Conservation (phyloP, 805 yeast species). For the fission yeast (Schizosaccharomyces pombe) region DNA sequence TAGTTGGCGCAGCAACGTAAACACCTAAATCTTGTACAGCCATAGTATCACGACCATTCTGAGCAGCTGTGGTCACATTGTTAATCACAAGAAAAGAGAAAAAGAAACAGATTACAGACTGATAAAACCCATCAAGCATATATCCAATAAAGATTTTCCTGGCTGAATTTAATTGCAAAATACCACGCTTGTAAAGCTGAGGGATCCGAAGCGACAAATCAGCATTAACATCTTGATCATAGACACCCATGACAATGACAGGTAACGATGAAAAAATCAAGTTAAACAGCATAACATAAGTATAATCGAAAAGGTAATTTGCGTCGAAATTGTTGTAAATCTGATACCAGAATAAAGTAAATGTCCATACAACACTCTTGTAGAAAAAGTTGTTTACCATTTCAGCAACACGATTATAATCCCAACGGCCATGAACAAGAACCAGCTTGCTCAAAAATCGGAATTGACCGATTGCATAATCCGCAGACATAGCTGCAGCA, state of each 20-base stretch:
- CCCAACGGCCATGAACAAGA: slow-evolving; percentile 68
- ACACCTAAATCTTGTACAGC: slow-evolving; percentile 55
- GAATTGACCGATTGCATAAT: slow-evolving; percentile 64
- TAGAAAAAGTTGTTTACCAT: slow-evolving; percentile 62
- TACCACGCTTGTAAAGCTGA: slow-evolving; percentile 44
- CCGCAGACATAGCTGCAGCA: slow-evolving; percentile 71
- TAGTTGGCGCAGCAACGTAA: slow-evolving; percentile 34
- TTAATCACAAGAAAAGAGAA: slow-evolving; percentile 38
- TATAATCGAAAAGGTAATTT: slow-evolving; percentile 51
- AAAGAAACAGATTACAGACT: slow-evolving; percentile 43
- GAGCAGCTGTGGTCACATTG: slow-evolving; percentile 21
- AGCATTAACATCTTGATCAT: slow-evolving; percentile 57
- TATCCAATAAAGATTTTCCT: slow-evolving; percentile 34
- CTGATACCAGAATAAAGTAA: slow-evolving; percentile 59
- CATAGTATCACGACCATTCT: slow-evolving; percentile 31
- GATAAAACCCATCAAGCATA: slow-evolving; percentile 48
- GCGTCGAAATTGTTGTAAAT: slow-evolving; percentile 49
- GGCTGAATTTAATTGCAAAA: slow-evolving; percentile 34
- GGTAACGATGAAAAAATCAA: slow-evolving; percentile 65
- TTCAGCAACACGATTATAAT: slow-evolving; percentile 47
- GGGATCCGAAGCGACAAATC: slow-evolving; percentile 44
- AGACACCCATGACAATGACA: slow-evolving; percentile 43
- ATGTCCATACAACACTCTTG: slow-evolving; percentile 50
- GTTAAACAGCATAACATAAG: slow-evolving; percentile 56
- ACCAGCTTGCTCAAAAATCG: slow-evolving; percentile 39